These are phyloP conservation scores for Tilletia indica DNA, from an alignment of 1,284 basidiomycete species.

Conservation along the genomic window DNA sequence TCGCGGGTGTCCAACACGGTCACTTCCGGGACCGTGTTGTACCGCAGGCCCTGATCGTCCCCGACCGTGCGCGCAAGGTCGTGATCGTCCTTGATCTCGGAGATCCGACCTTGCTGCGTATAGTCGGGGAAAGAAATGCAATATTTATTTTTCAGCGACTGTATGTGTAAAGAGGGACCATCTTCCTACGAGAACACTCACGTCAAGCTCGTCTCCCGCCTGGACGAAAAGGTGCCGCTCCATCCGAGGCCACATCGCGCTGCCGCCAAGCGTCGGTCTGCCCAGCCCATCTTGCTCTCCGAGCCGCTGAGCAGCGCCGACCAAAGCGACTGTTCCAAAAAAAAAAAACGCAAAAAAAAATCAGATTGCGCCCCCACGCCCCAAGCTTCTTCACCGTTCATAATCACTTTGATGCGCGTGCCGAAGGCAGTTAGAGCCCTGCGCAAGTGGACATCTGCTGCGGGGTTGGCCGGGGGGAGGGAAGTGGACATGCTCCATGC, in stretches of 20 bases:
- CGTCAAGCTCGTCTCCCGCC: constrained; percentile 1
- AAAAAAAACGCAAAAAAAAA: neutral
- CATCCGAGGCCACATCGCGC: neutral
- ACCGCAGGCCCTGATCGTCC: no score
- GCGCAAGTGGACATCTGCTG: neutral
- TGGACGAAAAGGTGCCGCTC: neutral
- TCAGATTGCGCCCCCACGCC: neutral
- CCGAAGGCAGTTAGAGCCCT: neutral
- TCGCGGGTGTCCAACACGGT: no score
- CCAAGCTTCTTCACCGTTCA: neutral
- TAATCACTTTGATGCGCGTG: neutral
- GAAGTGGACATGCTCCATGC: neutral
- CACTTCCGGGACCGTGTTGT: no score
- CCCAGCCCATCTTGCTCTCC: neutral
- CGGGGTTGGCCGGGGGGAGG: neutral
- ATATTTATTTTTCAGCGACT: no score
- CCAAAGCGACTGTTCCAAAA: neutral
- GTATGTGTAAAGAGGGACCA: no score
- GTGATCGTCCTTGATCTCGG: no score
- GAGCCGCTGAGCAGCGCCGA: neutral
- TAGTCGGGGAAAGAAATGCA: no score
- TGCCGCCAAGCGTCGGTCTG: neutral
- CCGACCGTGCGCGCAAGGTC: no score
- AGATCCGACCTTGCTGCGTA: no score
- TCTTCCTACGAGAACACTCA: no score